phyloP scores from a whole-genome alignment of 768 basidiomycete species.

The Lentinula detonsa region DNA sequence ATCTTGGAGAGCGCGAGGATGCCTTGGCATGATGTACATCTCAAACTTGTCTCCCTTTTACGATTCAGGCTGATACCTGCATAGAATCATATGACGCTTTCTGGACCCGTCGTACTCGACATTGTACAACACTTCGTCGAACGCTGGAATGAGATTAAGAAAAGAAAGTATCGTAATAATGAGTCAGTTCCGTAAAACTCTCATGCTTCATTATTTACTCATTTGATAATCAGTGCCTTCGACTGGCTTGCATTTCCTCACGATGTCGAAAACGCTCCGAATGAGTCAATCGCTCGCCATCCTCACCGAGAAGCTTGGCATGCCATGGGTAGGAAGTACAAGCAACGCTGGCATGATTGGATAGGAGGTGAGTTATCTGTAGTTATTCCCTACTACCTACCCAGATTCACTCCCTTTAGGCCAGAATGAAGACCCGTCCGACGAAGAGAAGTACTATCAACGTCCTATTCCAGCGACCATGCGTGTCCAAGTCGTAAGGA shows the following conservation, averaged over 20 bases:
- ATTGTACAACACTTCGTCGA: slow-evolving; percentile 92
- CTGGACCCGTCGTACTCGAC: slow-evolving; percentile 81
- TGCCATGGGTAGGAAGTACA: slow-evolving; percentile 50
- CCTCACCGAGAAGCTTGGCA: slow-evolving; percentile 65
- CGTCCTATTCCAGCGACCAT: slow-evolving; percentile 44
- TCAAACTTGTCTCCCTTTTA: not conserved
- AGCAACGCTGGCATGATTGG: slow-evolving; percentile 54
- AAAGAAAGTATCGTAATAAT: slow-evolving; percentile 54
- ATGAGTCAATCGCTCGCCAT: slow-evolving; percentile 67
- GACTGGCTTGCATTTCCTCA: slow-evolving; percentile 78
- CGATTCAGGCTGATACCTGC: not conserved
- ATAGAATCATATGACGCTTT: slow-evolving; percentile 79
- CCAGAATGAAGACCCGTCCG: slow-evolving; percentile 21
- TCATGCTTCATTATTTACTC: slow-evolving; percentile 5
- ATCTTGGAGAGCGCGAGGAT: slow-evolving; percentile 67
- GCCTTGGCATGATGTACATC: slow-evolving; percentile 93
- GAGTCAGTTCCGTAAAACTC: slow-evolving; percentile 28
- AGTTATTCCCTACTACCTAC: not conserved
- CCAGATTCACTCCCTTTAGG: no score
- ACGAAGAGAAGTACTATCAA: slow-evolving; percentile 35
- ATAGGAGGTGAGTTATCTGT: slow-evolving; percentile 10
- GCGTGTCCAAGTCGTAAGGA: slow-evolving; percentile 76
- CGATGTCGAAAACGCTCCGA: slow-evolving; percentile 49
- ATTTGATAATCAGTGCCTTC: not conserved
- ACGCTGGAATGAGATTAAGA: slow-evolving; percentile 88